Percentiles rank a stretch among this genome's conserved stretches.
These are phyloP conservation scores for Acanthamoeba lenticulata DNA, from an alignment of 208 protist species.

Conservation along the genomic window DNA sequence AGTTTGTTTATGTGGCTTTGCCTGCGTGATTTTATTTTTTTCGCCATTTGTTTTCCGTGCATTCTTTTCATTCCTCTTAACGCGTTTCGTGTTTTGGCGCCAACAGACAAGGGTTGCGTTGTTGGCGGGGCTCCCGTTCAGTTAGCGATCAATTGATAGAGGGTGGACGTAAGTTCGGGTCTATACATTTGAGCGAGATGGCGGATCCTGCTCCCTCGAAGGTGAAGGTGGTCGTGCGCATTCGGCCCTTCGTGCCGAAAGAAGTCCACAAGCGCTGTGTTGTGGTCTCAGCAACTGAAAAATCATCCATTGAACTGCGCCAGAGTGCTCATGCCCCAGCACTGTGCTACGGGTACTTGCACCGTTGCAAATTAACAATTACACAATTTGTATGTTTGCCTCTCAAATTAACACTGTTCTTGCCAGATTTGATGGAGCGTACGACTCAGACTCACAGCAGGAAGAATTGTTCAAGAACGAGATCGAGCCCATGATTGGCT, in stretches of 20 bases:
- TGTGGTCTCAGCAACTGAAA: background rate
- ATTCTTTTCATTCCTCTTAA: too few relatives aligned
- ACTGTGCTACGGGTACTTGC: background rate
- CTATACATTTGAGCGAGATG: background rate
- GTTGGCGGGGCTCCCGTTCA: too few relatives aligned
- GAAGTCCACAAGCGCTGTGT: constrained; percentile 10
- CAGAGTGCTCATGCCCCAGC: background rate
- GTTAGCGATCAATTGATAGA: too few relatives aligned
- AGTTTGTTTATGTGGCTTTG: background rate
- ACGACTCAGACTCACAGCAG: constrained; percentile 35
- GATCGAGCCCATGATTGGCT: background rate
- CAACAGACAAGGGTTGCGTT: too few relatives aligned
- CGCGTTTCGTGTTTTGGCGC: too few relatives aligned
- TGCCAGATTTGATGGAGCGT: constrained; percentile 2
- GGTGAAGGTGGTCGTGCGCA: constrained; percentile 34
- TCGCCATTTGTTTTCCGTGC: too few relatives aligned
- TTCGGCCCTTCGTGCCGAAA: constrained; percentile 27
- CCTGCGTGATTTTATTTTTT: background rate
- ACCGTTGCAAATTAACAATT: background rate
- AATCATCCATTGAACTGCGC: background rate
- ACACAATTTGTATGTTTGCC: background rate
- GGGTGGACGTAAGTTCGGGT: too few relatives aligned
- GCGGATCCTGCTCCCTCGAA: constrained; percentile 1
- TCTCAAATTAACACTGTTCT: too few relatives aligned
- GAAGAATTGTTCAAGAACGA: constrained; percentile 63